Base-by-base conservation (phyloP, 2,329 filamentous ascomycete species). In the Pseudocercospora eumusae region DNA sequence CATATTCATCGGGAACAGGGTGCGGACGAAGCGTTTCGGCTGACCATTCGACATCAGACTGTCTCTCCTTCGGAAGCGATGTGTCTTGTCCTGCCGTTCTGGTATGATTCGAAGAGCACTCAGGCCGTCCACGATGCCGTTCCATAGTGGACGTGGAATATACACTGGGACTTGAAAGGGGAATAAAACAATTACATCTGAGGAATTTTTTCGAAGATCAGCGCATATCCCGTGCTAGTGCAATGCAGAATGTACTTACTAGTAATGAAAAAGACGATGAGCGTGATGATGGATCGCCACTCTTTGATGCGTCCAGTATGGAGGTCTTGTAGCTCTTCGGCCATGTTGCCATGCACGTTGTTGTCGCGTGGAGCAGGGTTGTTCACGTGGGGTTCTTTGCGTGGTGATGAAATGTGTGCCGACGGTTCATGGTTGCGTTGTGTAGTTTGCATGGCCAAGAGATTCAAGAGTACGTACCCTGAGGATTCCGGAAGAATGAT, bases 241-340 rank as follows among this genome's bases (percentile, higher is more conserved):
- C 13, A n/a, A 36, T 36, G 33, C 7, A 9, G 11, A 36, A 36
- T 45, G 20, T 28, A 84, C 87, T 81, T 77, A 90, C 88, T 91
- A 4, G 88, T 88, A 44, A 89, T 47, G 33, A 90, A 78, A 69
- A 91, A 91, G 49, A 88, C 82, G 57, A 91, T 76, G 33, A 91
- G 79, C 0, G 88, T 90, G 60, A 91, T 75, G 55, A 91, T 90
- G 15, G 88, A 90, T 55, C 84, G 81, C 88, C 88, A 91, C 61
- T 83, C 75, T 59, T 75, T 82, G 69, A 91, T 90, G 66, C 81
- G 75, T 53, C 74, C 74, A 25, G 84, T 86, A 64, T 86, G 78
- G 10, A 82, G 72, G 59, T 76, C 71, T 20, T n/a, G 11, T 18
- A 23, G 50, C 69, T 66, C 15, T 45, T 52, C 57, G 31, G 56